These are phyloP conservation scores for Penicillium sp. DNA, from an alignment of 2,329 filamentous ascomycete species.

Conservation along the genomic window DNA sequence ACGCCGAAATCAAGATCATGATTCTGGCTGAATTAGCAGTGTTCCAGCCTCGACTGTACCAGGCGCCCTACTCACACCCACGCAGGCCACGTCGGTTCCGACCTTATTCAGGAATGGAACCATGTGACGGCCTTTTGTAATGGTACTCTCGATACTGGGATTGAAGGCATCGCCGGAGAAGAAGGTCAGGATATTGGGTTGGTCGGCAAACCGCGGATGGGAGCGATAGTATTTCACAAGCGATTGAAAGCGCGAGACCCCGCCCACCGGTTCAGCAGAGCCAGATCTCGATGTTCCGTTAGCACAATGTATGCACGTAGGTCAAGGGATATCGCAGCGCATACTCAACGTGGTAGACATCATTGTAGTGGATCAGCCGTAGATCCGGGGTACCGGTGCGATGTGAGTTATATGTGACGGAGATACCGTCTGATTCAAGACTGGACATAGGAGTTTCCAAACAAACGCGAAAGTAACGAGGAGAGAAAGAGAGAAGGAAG, in stretches of 20 bases:
- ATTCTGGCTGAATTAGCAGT: slow-evolving; percentile 54
- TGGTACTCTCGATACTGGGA: slow-evolving; percentile 80
- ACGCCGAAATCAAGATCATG: slow-evolving; percentile 93
- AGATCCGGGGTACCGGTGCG: slow-evolving; percentile 61
- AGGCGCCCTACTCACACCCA: slow-evolving; percentile 61
- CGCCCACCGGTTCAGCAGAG: slow-evolving; percentile 79
- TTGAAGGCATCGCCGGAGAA: slow-evolving; percentile 95
- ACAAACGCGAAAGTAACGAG: neutral
- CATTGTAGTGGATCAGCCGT: slow-evolving; percentile 86
- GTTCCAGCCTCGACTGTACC: slow-evolving; percentile 1
- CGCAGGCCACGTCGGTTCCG: slow-evolving; percentile 74
- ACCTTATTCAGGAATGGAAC: slow-evolving; percentile 77
- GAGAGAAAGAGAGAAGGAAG: neutral
- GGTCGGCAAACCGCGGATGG: slow-evolving; percentile 58
- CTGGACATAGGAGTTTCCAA: slow-evolving; percentile 24
- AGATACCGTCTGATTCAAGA: slow-evolving; percentile 33
- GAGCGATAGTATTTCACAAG: slow-evolving; percentile 72
- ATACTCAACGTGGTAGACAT: slow-evolving; percentile 85
- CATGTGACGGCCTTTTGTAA: slow-evolving; percentile 92
- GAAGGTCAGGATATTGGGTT: slow-evolving; percentile 68
- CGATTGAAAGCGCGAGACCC: slow-evolving; percentile 75
- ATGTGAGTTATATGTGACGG: slow-evolving; percentile 45
- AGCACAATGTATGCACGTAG: slow-evolving; percentile 9
- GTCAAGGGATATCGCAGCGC: slow-evolving; percentile 10
- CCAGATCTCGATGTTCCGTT: slow-evolving; percentile 44